These are phyloP conservation scores for Chrysoporthe puriensis DNA, from an alignment of 2,329 filamentous ascomycete genomes.

Conservation along the genomic window DNA sequence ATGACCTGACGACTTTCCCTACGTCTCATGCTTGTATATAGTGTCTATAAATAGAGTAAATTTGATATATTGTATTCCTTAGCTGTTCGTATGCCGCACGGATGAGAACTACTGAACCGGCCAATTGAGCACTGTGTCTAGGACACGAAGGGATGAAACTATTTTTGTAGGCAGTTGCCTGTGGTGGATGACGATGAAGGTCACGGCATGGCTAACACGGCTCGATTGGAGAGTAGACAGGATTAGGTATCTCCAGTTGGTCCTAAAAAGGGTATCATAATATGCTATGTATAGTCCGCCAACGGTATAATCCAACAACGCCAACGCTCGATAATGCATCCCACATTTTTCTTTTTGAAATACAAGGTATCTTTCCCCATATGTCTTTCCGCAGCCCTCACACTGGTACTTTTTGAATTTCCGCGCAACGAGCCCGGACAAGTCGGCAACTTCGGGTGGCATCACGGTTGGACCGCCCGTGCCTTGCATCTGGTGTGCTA, in stretches of 20 bases:
- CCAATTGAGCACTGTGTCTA: background rate
- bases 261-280: background rate
- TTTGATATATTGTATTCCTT: background rate
- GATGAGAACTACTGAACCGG: too few species aligned
- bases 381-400: background rate
- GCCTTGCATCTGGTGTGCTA: too few species aligned
- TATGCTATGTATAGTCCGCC: background rate
- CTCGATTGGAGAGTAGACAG: background rate
- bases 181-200: background rate
- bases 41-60: background rate
- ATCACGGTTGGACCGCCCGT: too few species aligned
- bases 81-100: too few species aligned
- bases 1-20: slow-evolving; percentile 18
- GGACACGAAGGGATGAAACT: too few species aligned
- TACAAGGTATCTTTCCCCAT: background rate
- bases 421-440: background rate
- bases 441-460: background rate
- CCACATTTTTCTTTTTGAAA: background rate
- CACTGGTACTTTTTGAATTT: background rate
- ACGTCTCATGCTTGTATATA: background rate
- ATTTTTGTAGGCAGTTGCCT: background rate
- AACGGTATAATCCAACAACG: background rate
- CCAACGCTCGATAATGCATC: background rate
- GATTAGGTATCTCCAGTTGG: background rate
- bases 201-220: background rate